phyloP scores from a whole-genome alignment of 768 basidiomycete species.

The Lactifluus hygrophoroides region DNA sequence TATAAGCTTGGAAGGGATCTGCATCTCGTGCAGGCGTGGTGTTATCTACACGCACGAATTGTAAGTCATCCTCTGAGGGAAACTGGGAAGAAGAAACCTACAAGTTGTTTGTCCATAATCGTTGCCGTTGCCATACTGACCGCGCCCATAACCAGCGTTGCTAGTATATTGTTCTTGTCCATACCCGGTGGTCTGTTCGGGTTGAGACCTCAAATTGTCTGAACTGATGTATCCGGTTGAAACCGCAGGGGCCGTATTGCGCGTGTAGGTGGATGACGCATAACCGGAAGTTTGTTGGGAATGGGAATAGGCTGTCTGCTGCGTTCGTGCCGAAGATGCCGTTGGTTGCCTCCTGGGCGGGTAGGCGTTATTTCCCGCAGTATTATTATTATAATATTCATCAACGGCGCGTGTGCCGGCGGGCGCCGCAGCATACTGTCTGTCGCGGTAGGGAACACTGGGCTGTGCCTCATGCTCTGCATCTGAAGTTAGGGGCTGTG shows the following conservation, averaged over 20 bases:
- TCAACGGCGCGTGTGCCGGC: conserved; percentile 64
- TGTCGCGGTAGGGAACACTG: conserved; percentile 22
- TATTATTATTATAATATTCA: conserved; percentile 51
- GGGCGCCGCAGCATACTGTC: conserved; percentile 58
- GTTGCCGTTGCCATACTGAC: conserved; percentile 24
- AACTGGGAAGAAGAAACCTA: not conserved
- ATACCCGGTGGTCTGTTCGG: conserved; percentile 23
- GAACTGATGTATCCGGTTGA: conserved; percentile 1
- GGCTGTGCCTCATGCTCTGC: conserved; percentile 37
- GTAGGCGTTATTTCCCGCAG: conserved; percentile 32
- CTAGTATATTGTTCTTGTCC: conserved; percentile 16
- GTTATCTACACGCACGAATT: conserved; percentile 37
- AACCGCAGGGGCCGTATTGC: conserved; percentile 18
- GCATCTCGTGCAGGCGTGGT: conserved; percentile 42
- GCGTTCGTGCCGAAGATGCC: conserved; percentile 13
- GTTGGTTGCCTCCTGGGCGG: conserved; percentile 31
- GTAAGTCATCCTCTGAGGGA: not conserved
- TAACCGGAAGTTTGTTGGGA: conserved; percentile 36
- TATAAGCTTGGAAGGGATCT: conserved; percentile 42
- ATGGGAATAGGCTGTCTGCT: conserved; percentile 33
- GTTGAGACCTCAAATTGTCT: conserved; percentile 23
- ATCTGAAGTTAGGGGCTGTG: conserved; percentile 55
- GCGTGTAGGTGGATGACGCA: conserved; percentile 31
- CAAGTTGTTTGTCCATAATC: conserved; percentile 51
- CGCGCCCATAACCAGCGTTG: conserved; percentile 22